phyloP scores from a whole-genome alignment of 192 early-diverging fungal genomes.

The Gorgonomyces haynaldii region DNA sequence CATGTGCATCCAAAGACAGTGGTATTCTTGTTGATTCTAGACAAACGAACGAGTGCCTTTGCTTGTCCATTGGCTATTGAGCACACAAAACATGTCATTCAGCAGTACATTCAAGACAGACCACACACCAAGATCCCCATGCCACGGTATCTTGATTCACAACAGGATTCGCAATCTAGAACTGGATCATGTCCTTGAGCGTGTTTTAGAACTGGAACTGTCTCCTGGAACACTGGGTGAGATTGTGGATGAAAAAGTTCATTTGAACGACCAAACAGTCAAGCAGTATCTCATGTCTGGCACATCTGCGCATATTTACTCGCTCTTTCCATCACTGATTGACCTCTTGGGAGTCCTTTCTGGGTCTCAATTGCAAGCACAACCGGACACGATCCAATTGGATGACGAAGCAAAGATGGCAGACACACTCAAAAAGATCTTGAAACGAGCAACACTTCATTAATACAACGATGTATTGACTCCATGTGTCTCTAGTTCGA shows the following conservation, averaged over 20 bases:
- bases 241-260: neutral
- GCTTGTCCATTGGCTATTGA: slow-evolving; percentile 55
- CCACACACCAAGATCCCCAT: slow-evolving; percentile 57
- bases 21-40: slow-evolving; percentile 36
- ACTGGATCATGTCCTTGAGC: slow-evolving; percentile 37
- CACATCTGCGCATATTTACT: slow-evolving; percentile 51
- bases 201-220: slow-evolving; percentile 37
- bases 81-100: slow-evolving; percentile 44
- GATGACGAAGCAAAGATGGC: slow-evolving; percentile 20
- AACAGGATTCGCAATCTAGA: slow-evolving; percentile 49
- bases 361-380: neutral
- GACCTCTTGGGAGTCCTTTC: slow-evolving; percentile 24
- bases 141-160: slow-evolving; percentile 33
- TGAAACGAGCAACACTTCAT: slow-evolving; percentile 5
- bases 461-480: slow-evolving; percentile 9
- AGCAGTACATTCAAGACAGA: slow-evolving; percentile 52
- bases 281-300: slow-evolving; percentile 17
- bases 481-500: slow-evolving; percentile 52
- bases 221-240: slow-evolving; percentile 25
- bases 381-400: slow-evolving; percentile 2
- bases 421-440: slow-evolving; percentile 14
- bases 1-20: no score
- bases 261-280: slow-evolving; percentile 15
- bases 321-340: slow-evolving; percentile 53
- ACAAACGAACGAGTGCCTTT: slow-evolving; percentile 44